Conservation (phyloP, 768 basidiomycete genomes). For the Boletus reticulatus region DNA sequence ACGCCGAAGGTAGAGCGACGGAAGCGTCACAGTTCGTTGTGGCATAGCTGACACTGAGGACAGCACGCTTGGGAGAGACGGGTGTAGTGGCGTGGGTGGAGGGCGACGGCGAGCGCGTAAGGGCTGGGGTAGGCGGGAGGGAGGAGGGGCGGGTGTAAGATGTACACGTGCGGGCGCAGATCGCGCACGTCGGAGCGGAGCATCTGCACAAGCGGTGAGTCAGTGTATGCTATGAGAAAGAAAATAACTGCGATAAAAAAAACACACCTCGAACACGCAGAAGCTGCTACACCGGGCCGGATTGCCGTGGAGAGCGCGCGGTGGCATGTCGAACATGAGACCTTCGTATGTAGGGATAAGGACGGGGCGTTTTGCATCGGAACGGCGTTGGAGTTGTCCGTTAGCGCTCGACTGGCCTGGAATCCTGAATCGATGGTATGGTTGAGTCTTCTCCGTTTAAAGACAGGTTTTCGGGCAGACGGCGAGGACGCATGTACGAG, state of each 20-base stretch:
- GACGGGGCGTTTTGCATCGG: neutral
- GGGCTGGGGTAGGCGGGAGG: constrained; percentile 36
- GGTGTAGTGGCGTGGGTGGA: constrained; percentile 13
- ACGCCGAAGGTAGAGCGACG: neutral
- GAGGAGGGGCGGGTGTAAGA: constrained; percentile 31
- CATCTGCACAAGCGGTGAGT: constrained; percentile 25
- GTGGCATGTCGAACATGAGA: constrained; percentile 31
- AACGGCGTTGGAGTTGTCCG: constrained; percentile 20
- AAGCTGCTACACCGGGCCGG: constrained; percentile 13
- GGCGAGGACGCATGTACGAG: constrained; percentile 10
- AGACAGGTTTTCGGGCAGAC: constrained; percentile 14
- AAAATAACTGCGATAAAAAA: no score
- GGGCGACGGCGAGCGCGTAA: constrained; percentile 33
- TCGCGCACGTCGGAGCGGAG: constrained; percentile 31
- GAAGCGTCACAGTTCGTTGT: constrained; percentile 22
- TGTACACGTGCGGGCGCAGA: constrained; percentile 39
- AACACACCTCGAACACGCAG: constrained; percentile 24
- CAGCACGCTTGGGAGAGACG: constrained; percentile 27
- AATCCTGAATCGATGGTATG: constrained; percentile 13
- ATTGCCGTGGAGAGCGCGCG: constrained; percentile 22
- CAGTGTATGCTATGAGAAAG: constrained; percentile 3
- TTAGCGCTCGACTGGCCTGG: constrained; percentile 12
- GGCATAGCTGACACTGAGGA: constrained; percentile 22
- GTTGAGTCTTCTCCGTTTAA: constrained; percentile 29
- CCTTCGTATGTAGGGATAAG: constrained; percentile 9